Evolutionary conservation across 495 filamentous ascomycete species (phyloP).

Genomic region (Trichoderma orchidacearum): DNA sequence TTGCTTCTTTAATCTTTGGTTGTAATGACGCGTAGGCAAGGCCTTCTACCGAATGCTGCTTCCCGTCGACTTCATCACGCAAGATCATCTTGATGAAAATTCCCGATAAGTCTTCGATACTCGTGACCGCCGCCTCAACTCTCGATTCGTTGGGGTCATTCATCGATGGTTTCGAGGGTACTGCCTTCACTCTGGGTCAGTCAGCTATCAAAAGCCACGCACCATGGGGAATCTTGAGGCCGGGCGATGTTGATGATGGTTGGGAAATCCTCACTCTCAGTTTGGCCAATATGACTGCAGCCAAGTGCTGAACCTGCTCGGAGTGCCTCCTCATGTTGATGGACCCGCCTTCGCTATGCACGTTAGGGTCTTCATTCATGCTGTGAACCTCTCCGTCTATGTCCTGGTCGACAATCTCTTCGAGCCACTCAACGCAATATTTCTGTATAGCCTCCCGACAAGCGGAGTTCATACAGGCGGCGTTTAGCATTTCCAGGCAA

Average conservation of each 20-base stretch:
- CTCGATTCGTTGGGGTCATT: slow-evolving; percentile 26
- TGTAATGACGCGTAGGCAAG: slow-evolving; percentile 81
- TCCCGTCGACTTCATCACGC: slow-evolving; percentile 38
- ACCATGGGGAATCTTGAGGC: not conserved
- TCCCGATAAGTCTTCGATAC: slow-evolving; percentile 57
- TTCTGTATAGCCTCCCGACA: slow-evolving; percentile 71
- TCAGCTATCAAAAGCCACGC: slow-evolving; percentile 10
- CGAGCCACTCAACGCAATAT: slow-evolving; percentile 71
- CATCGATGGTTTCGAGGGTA: slow-evolving; percentile 22
- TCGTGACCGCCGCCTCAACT: slow-evolving; percentile 35
- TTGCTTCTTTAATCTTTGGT: slow-evolving; percentile 65
- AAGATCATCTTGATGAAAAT: slow-evolving; percentile 69
- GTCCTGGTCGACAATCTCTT: slow-evolving; percentile 57
- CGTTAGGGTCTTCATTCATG: slow-evolving; percentile 23
- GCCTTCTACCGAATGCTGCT: slow-evolving; percentile 71
- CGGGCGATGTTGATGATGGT: too few species aligned
- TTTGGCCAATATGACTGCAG: slow-evolving; percentile 79
- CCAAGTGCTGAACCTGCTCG: slow-evolving; percentile 41
- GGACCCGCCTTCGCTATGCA: slow-evolving; percentile 23
- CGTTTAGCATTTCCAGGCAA: slow-evolving; percentile 75
- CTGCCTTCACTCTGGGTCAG: slow-evolving; percentile 41
- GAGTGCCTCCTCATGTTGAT: slow-evolving; percentile 35
- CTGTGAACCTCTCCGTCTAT: slow-evolving; percentile 44
- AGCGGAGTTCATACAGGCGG: slow-evolving; percentile 66
- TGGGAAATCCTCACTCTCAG: slow-evolving; percentile 44